Evolutionary conservation across 2,329 filamentous ascomycete species (phyloP), one percentile per base, ranked within the genome.

Genomic region (Penicillium capsulatum): DNA sequence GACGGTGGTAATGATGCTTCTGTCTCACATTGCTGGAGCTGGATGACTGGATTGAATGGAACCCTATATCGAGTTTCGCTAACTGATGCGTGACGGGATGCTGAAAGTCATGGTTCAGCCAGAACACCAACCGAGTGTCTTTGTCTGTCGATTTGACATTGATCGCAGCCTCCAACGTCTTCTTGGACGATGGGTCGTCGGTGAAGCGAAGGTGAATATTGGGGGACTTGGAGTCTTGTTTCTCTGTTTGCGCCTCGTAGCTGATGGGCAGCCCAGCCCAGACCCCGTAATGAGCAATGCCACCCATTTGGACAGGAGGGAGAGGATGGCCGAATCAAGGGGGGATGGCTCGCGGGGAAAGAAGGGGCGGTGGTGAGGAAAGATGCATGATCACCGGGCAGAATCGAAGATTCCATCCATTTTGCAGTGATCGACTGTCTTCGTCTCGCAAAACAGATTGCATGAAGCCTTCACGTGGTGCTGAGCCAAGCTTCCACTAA

Each of bases 161-260:
- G 47, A 63, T 61, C 11, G 58, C 58, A 16, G 59, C 59, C 35
- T 54, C 44, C 17, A 42, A 43, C 5, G 34, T 38, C 29, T 44
- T 54, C 41, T 32, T 44, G 3, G 37, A 38, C 3, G 41, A 40
- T 16, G 40, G 33, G 32, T 31, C 38, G 26, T 55, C 54, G 27
- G 45, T 55, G 48, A 62, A 59, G 24, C 55, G 45, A 14, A 63
- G 53, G 29, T 51, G 54, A 42, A 63, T 61, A 42, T 63, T 59
- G 24, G 60, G 58, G 10, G 52, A 54, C 22, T 43, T 50, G 31
- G 50, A 30, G 36, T 53, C 50, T 38, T 53, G 36, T 30, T 48
- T 15, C 15, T 34, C 29, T 3, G 42, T 47, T 27, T 53, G 40
- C 3, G 47, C 42, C 8, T 41, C 36, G 37, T 50, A 53, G 42